Conservation (phyloP, 768 basidiomycete species). For the Pisolithus sp. region DNA sequence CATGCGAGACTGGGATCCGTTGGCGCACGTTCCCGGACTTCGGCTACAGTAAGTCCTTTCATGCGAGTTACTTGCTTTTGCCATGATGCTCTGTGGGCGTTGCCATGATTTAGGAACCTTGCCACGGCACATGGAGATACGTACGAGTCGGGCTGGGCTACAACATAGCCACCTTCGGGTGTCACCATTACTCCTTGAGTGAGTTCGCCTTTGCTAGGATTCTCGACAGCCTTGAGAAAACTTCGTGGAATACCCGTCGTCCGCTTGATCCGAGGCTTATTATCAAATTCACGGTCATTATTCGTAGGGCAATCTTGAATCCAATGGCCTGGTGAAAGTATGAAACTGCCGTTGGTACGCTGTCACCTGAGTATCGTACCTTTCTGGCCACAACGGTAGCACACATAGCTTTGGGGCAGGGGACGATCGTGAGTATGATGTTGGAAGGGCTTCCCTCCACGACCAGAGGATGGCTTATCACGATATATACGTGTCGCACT, state of each 20-base stretch:
- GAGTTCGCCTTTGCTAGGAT: slow-evolving; percentile 63
- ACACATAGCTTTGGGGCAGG: slow-evolving; percentile 92
- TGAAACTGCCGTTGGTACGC: slow-evolving; percentile 5
- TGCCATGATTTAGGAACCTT: neutral
- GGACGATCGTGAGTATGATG: slow-evolving; percentile 64
- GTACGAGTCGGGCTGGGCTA: slow-evolving; percentile 93
- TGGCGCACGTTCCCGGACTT: slow-evolving; percentile 82
- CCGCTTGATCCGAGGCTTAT: slow-evolving; percentile 91
- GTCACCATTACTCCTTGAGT: slow-evolving; percentile 96
- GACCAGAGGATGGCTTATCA: slow-evolving; percentile 54
- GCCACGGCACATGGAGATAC: slow-evolving; percentile 26
- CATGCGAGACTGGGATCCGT: slow-evolving; percentile 77
- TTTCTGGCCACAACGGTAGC: slow-evolving; percentile 98
- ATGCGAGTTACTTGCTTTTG: slow-evolving; percentile 80
- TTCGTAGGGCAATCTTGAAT: slow-evolving; percentile 99
- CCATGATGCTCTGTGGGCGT: slow-evolving; percentile 72
- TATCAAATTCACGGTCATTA: slow-evolving; percentile 90
- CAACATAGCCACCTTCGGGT: slow-evolving; percentile 95
- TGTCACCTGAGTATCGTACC: slow-evolving; percentile 40
- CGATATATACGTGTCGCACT: slow-evolving; percentile 66
- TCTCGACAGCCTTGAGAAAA: slow-evolving; percentile 94
- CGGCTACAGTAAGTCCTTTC: slow-evolving; percentile 78
- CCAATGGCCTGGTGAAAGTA: slow-evolving; percentile 75
- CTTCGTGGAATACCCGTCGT: slow-evolving; percentile 98
- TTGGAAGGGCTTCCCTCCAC: slow-evolving; percentile 51